phyloP scores from a whole-genome alignment of 345 rosid genomes.

The Excoecaria agallocha region DNA sequence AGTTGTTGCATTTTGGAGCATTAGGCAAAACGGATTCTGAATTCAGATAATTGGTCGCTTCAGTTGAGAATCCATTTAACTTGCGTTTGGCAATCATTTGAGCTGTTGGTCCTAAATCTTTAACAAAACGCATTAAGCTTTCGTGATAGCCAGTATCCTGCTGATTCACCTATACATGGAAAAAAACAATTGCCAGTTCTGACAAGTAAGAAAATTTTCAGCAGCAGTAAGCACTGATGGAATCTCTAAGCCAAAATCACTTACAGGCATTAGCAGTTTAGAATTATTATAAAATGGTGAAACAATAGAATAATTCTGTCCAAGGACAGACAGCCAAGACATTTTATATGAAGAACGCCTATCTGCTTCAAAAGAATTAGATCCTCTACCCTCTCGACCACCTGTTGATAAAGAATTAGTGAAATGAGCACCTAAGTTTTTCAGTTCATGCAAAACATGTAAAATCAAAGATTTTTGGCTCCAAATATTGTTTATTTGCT shows the following conservation, averaged over 20 bases:
- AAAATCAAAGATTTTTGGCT: background rate
- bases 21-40: slow-evolving; percentile 20
- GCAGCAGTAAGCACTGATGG: slow-evolving; percentile 1
- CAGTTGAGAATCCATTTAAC: slow-evolving; percentile 24
- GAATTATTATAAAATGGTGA: slow-evolving; percentile 21
- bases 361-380: slow-evolving; percentile 29
- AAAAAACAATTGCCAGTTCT: background rate
- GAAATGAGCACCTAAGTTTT: background rate
- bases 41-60: slow-evolving; percentile 18
- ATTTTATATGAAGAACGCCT: slow-evolving; percentile 38
- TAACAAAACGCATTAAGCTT: slow-evolving; percentile 43
- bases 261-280: slow-evolving; percentile 37
- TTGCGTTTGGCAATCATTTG: slow-evolving; percentile 41
- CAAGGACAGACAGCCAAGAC: slow-evolving; percentile 25
- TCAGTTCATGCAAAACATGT: background rate
- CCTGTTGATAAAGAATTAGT: slow-evolving; percentile 24
- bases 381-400: slow-evolving; percentile 21
- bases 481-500: background rate
- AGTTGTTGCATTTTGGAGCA: slow-evolving; percentile 13
- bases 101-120: slow-evolving; percentile 52
- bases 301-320: slow-evolving; percentile 22
- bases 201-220: background rate
- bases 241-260: slow-evolving; percentile 12
- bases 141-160: slow-evolving; percentile 35
- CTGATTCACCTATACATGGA: slow-evolving; percentile 32